Conservation (phyloP, 2,329 filamentous ascomycete genomes). For the Epichloe aotearoae region DNA sequence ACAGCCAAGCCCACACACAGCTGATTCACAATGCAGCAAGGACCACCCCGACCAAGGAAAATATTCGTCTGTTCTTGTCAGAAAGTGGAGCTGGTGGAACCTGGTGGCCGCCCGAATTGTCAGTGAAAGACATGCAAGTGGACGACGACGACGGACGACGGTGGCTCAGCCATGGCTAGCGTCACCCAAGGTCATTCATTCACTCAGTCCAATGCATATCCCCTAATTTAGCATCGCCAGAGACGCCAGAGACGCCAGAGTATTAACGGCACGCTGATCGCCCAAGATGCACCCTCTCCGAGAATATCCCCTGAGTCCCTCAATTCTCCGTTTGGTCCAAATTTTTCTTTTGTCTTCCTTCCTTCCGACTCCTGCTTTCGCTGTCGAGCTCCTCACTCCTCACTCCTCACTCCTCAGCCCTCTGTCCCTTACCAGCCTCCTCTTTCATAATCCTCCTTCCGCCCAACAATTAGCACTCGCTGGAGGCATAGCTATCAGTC, state of each 20-base stretch:
- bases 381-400: neutral
- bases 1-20: too few relatives aligned
- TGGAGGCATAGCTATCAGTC: neutral
- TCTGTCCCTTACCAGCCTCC: neutral
- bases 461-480: neutral
- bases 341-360: neutral
- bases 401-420: neutral
- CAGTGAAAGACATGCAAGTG: too few relatives aligned
- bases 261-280: neutral
- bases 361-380: neutral
- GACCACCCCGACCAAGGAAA: too few relatives aligned
- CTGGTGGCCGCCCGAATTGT: too few relatives aligned
- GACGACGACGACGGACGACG: too few relatives aligned
- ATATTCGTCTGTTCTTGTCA: too few relatives aligned
- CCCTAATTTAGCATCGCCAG: neutral
- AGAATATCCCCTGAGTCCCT: slow-evolving; percentile 3
- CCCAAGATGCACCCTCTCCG: slow-evolving; percentile 1
- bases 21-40: too few relatives aligned
- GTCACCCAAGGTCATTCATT: too few relatives aligned
- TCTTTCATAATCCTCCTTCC: neutral
- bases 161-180: too few relatives aligned
- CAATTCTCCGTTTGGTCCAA: neutral
- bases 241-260: neutral
- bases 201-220: too few relatives aligned
- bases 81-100: too few relatives aligned